Evolutionary conservation across 1,139 yeast species (phyloP).

Genomic region (Hemisphaericaspora subhashii): DNA sequence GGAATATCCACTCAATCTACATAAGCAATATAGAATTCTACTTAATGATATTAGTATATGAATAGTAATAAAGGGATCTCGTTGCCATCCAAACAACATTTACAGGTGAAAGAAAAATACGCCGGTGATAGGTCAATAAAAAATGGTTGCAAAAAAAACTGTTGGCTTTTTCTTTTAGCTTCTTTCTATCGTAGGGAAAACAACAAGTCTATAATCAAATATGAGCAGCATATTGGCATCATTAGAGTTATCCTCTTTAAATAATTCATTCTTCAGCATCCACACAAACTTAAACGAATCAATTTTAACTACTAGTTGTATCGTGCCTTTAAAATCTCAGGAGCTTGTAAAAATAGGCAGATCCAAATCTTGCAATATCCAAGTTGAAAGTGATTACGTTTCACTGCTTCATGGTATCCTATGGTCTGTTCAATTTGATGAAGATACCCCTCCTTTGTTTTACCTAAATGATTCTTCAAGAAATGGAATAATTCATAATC

Average conservation of each 20-base stretch:
- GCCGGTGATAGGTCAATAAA: no score
- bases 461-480: slow-evolving; percentile 55
- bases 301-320: neutral
- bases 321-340: slow-evolving; percentile 13
- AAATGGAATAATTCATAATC: slow-evolving; percentile 55
- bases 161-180: no score
- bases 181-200: no score
- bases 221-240: neutral
- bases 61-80: no score
- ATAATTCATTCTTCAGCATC: neutral
- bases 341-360: slow-evolving; percentile 19
- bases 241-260: neutral
- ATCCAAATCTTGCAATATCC: slow-evolving; percentile 11
- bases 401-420: slow-evolving; percentile 47
- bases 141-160: neutral
- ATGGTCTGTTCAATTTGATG: slow-evolving; percentile 55
- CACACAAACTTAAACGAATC: neutral
- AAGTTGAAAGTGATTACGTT: slow-evolving; percentile 19
- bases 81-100: no score
- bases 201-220: neutral
- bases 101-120: no score
- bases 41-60: no score
- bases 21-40: no score
- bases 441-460: slow-evolving; percentile 44
- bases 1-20: no score